Conservation (phyloP, 1,139 yeast genomes). For the Sporopachydermia cereana region DNA sequence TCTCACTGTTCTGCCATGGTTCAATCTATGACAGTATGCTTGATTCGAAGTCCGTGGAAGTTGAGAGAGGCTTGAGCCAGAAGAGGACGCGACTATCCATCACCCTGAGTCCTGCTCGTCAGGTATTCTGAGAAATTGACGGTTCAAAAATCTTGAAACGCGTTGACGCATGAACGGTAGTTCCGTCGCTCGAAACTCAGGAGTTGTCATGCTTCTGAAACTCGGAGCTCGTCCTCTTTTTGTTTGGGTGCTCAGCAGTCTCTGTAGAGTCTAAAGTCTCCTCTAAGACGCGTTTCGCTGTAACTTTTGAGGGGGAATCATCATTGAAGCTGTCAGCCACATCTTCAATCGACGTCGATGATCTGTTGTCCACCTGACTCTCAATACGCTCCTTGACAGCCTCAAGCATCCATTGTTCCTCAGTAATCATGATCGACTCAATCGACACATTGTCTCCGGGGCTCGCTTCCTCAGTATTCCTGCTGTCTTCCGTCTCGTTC, state of each 20-base stretch:
- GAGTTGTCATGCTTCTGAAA: background rate
- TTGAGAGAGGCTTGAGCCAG: too few relatives aligned
- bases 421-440: background rate
- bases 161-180: too few relatives aligned
- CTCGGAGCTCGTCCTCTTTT: background rate
- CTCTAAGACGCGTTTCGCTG: background rate
- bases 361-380: background rate
- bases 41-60: too few relatives aligned
- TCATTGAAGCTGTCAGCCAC: background rate
- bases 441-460: background rate
- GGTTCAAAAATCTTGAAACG: too few relatives aligned
- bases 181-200: too few relatives aligned
- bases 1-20: too few relatives aligned
- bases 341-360: background rate
- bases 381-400: background rate
- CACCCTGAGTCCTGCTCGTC: too few relatives aligned
- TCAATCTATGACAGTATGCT: too few relatives aligned
- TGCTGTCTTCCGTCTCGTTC: background rate
- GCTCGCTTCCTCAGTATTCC: too few relatives aligned
- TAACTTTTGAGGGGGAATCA: background rate
- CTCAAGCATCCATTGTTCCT: background rate
- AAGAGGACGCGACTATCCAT: too few relatives aligned
- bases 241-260: conserved; percentile 1
- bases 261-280: background rate
- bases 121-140: too few relatives aligned